phyloP scores from a whole-genome alignment of 2,329 filamentous ascomycete genomes.

The Colletotrichum scovillei region DNA sequence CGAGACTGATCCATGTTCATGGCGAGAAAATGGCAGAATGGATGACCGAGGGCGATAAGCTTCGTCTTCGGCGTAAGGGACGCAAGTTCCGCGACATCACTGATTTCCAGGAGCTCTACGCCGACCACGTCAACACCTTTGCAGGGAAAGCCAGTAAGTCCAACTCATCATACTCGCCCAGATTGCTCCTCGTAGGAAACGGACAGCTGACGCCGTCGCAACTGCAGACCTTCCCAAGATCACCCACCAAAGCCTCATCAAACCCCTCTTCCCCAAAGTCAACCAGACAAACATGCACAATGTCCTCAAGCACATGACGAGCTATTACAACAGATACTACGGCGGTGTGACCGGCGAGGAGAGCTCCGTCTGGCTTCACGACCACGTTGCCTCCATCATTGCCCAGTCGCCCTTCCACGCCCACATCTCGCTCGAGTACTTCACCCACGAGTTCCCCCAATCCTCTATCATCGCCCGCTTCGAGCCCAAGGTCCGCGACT shows the following conservation, averaged over 20 bases:
- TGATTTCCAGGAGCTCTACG: conserved; percentile 64
- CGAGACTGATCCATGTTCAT: conserved; percentile 71
- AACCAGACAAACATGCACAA: conserved; percentile 72
- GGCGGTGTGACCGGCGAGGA: conserved; percentile 45
- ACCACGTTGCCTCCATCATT: conserved; percentile 49
- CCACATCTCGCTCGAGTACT: conserved; percentile 58
- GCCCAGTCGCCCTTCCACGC: conserved; percentile 47
- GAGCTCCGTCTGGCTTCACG: conserved; percentile 49
- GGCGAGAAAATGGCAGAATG: conserved; percentile 72
- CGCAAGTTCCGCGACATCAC: conserved; percentile 82
- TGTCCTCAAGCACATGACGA: conserved; percentile 71
- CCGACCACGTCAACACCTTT: conserved; percentile 37
- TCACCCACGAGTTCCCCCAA: conserved; percentile 76
- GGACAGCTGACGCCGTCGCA: background rate
- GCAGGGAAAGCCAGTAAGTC: conserved; percentile 46
- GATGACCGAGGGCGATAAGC: conserved; percentile 81
- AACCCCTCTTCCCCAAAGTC: conserved; percentile 67
- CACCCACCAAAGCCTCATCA: conserved; percentile 64
- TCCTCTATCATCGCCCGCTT: conserved; percentile 79
- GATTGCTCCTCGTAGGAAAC: no score
- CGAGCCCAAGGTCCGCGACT: conserved; percentile 50
- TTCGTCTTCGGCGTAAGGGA: conserved; percentile 72
- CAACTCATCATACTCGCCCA: fast-evolving
- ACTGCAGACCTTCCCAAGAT: conserved; percentile 47
- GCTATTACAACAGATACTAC: conserved; percentile 72